Base-by-base conservation (phyloP, 2,329 filamentous ascomycete genomes). In the Davidsoniella neocaledoniae region DNA sequence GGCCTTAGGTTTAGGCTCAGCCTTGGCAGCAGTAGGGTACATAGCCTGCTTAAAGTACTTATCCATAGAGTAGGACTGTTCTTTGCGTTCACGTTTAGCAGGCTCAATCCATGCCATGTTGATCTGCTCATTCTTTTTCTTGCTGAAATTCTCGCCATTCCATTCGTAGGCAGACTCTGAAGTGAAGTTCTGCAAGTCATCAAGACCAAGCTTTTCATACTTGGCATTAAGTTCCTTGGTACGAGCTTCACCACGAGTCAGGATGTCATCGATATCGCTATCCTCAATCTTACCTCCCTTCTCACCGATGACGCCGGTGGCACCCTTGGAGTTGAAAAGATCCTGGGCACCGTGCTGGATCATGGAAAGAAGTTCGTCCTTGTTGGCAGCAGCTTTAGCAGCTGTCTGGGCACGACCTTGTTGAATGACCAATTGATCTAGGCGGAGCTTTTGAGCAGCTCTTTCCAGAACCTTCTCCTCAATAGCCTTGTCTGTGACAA, bases 331-430 rank as follows among this genome's bases (percentile, higher is more conserved):
- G 56, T 83, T 74, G 67, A 98, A 96, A 0, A 98, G 83, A 57
- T 85, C 86, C 62, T 93, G 86, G n/a, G 93, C 91, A 54, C 91
- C 91, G 60, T 98, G 91, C 63, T 98, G 91, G 60, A 98, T 98
- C 91, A 98, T 98, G 55, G 79, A 91, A 42, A 98, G 70, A 40
- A 98, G 75, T 60, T 98, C 91, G 55, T 96, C 91, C 66, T 98
- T 98, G 54, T 87, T 94, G 0, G 88, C 86, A 6, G 88, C 86
- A 45, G 85, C 83, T 70, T 95, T 95, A 17, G 81, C 82, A 49
- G 87, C 86, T 55, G 83, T 83, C 63, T 96, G 91, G 45, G 90
- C 82, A 55, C 91, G 86, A 16, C 91, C 91, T 69, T 98, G 91
- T 61, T 98, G 91, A 59, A 98, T 98, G 58, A 98, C 91, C 19